These are phyloP conservation scores for Torulaspora gathmanii DNA, from an alignment of 805 yeast genomes.

Conservation along the genomic window DNA sequence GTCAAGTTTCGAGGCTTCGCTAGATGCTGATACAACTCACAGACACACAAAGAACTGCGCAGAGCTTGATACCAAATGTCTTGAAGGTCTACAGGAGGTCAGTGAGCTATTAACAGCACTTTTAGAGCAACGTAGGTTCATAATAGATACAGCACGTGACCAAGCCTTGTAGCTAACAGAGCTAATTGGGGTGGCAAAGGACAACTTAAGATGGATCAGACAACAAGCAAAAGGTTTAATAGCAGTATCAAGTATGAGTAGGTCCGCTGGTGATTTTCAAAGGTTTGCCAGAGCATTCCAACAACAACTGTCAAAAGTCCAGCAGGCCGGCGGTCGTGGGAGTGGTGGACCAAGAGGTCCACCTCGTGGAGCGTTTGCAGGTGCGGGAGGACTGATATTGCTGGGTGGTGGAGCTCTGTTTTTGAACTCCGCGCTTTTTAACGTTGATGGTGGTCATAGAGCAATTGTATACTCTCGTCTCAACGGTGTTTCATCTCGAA, in stretches of 20 bases:
- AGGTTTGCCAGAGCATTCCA: conserved; percentile 49
- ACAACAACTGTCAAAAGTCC: conserved; percentile 42
- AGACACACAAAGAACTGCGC: no score
- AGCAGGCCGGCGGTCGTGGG: conserved; percentile 38
- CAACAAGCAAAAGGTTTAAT: not conserved
- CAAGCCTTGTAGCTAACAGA: not conserved
- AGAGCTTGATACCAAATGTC: no score
- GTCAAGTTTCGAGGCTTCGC: no score
- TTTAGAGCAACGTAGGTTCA: no score
- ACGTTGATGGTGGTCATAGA: conserved; percentile 98
- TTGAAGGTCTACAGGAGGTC: not conserved
- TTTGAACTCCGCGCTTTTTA: conserved; percentile 57
- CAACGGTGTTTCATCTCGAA: conserved; percentile 75
- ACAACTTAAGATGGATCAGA: not conserved
- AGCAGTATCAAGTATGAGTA: conserved; percentile 20
- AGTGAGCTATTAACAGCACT: not conserved
- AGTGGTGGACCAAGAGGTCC: conserved; percentile 18
- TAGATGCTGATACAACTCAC: no score
- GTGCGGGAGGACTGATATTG: conserved; percentile 55
- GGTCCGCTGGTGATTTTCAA: conserved; percentile 44
- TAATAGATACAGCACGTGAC: conserved; percentile 1
- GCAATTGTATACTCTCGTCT: conserved; percentile 90
- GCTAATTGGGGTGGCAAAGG: conserved; percentile 7
- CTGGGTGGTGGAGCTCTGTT: conserved; percentile 55
- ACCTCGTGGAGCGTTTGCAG: conserved; percentile 56